A percentile compares a stretch with the other conserved stretches of the same genome.
These are phyloP conservation scores for Fagus sylvatica DNA, from an alignment of 306 rosid species.

Conservation along the genomic window DNA sequence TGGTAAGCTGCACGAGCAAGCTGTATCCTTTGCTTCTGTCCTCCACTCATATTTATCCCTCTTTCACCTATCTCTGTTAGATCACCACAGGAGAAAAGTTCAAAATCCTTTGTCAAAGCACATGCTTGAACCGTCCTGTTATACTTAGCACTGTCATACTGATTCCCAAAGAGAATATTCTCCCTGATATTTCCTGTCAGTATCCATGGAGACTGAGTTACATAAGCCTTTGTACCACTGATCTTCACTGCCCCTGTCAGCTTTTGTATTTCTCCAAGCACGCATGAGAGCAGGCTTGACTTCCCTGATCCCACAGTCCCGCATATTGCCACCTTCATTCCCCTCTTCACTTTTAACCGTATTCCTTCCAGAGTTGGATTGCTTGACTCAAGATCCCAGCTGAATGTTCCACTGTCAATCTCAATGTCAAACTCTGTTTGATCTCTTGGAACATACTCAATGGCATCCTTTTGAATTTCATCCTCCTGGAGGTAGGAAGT, in stretches of 20 bases:
- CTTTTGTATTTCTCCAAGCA: conserved; percentile 81
- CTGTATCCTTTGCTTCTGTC: conserved; percentile 96
- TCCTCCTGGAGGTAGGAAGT: conserved; percentile 70
- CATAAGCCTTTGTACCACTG: conserved; percentile 92
- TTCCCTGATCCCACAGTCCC: conserved; percentile 95
- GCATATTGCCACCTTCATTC: conserved; percentile 93
- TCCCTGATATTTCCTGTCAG: conserved; percentile 81
- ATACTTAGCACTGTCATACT: conserved; percentile 53
- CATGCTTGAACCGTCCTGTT: conserved; percentile 76
- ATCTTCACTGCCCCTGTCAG: conserved; percentile 69
- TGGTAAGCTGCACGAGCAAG: conserved; percentile 91
- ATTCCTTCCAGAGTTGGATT: conserved; percentile 61
- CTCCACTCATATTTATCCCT: conserved; percentile 98
- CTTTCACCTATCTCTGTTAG: conserved; percentile 90
- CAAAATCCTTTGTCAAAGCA: conserved; percentile 84
- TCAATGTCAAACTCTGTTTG: conserved; percentile 59
- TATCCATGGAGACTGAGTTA: conserved; percentile 92
- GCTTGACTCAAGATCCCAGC: conserved; percentile 68
- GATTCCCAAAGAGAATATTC: conserved; percentile 78
- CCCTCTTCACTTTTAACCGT: conserved; percentile 72
- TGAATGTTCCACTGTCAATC: conserved; percentile 71
- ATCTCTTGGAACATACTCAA: conserved; percentile 56
- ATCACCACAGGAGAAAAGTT: conserved; percentile 77
- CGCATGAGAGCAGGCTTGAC: conserved; percentile 71
- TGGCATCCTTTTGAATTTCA: conserved; percentile 71